These are phyloP conservation scores for Reticulascus tulasneorum DNA, from an alignment of 2,329 filamentous ascomycete genomes.

Conservation along the genomic window DNA sequence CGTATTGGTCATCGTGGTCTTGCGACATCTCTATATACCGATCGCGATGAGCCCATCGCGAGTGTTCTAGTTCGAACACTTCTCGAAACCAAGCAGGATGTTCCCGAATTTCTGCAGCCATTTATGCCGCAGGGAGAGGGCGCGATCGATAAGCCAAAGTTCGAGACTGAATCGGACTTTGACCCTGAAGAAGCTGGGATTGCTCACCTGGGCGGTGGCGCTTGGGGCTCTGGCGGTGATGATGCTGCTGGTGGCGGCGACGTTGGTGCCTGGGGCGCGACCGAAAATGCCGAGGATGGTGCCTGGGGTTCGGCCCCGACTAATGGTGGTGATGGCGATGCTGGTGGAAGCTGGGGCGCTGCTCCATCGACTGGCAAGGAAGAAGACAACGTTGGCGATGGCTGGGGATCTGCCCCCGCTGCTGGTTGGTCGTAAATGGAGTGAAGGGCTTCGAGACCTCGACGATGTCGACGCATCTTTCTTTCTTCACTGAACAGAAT, in stretches of 20 bases:
- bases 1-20: constrained; percentile 85
- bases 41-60: constrained; percentile 69
- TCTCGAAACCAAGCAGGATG: constrained; percentile 69
- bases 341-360: constrained; percentile 15
- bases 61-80: constrained; percentile 75
- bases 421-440: constrained; percentile 9
- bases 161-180: constrained; percentile 53
- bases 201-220: constrained; percentile 17
- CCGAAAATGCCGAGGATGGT: not conserved
- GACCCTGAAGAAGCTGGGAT: constrained; percentile 31
- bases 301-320: constrained; percentile 13
- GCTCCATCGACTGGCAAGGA: too few species aligned
- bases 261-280: not conserved
- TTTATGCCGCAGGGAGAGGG: constrained; percentile 52
- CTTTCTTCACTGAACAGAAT: too few species aligned
- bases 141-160: constrained; percentile 39
- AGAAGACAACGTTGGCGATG: too few species aligned
- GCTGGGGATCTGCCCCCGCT: constrained; percentile 8
- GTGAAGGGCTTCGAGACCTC: too few species aligned
- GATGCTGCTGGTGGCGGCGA: constrained; percentile 17
- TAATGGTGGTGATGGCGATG: constrained; percentile 15
- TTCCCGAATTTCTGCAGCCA: constrained; percentile 77
- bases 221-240: constrained; percentile 9
- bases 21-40: constrained; percentile 85
- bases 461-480: too few species aligned